These are phyloP conservation scores for Climacium dendroides DNA, from an alignment of 225 moss, liverwort and hornwort genomes.

Conservation along the genomic window DNA sequence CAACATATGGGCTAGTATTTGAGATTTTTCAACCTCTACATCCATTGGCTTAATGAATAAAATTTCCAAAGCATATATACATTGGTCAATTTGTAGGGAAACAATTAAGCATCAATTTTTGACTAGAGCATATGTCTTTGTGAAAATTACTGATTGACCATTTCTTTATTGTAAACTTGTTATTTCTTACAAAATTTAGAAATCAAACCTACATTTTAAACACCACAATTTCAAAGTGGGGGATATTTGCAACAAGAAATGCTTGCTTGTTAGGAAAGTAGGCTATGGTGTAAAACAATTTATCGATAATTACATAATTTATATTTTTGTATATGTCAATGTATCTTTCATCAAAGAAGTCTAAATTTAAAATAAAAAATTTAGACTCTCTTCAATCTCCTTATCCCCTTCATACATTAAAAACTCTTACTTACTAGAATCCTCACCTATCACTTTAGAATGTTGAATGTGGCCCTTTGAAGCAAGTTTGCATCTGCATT, in stretches of 20 bases:
- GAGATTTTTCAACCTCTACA: too few species aligned
- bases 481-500: background rate
- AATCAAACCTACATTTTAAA: background rate
- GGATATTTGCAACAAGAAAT: rapidly evolving
- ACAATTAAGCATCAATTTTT: background rate
- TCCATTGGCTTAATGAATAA: background rate
- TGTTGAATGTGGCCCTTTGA: background rate
- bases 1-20: background rate
- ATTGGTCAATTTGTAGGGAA: background rate
- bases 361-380: background rate
- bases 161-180: background rate
- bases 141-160: background rate
- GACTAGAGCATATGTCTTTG: rapidly evolving
- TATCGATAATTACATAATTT: background rate
- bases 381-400: background rate
- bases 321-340: background rate
- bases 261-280: background rate
- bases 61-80: background rate
- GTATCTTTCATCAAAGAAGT: background rate
- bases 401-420: background rate
- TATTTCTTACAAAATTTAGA: background rate
- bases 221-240: rapidly evolving
- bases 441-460: background rate
- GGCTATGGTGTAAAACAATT: background rate
- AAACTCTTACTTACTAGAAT: background rate